Evolutionary conservation across 202 grass and related monocot genomes (phyloP).

Genomic region (Schoenoplectus triqueter): DNA sequence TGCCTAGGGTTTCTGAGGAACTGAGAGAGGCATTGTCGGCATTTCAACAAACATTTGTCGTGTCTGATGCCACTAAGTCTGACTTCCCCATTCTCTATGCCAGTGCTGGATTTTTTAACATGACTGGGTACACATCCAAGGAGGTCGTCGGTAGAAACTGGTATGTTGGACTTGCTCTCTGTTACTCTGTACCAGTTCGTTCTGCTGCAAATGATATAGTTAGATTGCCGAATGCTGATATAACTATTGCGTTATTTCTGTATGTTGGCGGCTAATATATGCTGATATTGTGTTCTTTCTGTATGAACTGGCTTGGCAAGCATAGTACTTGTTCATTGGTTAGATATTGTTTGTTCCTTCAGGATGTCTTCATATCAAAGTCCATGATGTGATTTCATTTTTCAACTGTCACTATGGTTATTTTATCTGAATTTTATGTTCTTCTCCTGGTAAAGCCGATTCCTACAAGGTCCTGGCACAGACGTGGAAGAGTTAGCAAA

Average conservation of each 20-base stretch:
- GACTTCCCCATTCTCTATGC: conserved; percentile 89
- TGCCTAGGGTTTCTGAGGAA: conserved; percentile 86
- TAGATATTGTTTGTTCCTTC: background rate
- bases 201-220: background rate
- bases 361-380: background rate
- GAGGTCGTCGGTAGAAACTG: conserved; percentile 89
- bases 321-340: background rate
- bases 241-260: background rate
- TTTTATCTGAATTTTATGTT: conserved; percentile 12
- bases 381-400: background rate
- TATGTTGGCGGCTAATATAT: background rate
- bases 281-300: background rate
- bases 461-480: conserved; percentile 79
- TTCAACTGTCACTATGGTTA: background rate
- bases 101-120: conserved; percentile 88
- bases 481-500: conserved; percentile 74
- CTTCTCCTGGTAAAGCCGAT: conserved; percentile 52
- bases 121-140: conserved; percentile 85
- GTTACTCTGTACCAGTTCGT: too few species aligned
- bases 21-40: conserved; percentile 84
- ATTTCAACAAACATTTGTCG: conserved; percentile 93
- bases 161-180: conserved; percentile 33
- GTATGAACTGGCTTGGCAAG: background rate
- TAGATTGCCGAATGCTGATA: background rate
- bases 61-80: conserved; percentile 76